Evolutionary conservation across 345 rosid genomes (phyloP), one percentile per base, ranked within the genome.

Genomic region (Gossypium bickii): DNA sequence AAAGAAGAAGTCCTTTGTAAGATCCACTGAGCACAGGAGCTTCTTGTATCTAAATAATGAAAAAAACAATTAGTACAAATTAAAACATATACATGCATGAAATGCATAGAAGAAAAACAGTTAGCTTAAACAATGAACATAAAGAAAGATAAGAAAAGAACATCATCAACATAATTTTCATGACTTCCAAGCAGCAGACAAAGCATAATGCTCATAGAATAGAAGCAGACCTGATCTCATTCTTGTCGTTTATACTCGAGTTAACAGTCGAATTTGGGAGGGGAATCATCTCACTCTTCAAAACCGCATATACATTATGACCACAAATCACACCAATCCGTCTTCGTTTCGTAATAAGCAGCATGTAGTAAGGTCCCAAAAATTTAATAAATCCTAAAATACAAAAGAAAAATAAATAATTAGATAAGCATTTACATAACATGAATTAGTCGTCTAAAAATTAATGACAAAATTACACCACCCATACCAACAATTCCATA

Each of bases 1-100:
- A 84, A 90, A 95, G 83, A 86, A 95, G 97, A 95, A 95, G 90
- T 95, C 97, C 85, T 93, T 93, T 2, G 98, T 95, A 74, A 95
- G 97, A 86, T 95, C 97, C 85, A 95, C 91, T 34, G 80, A 78
- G 87, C 89, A 82, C 47, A 95, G 85, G 72, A 95, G 99, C 91
- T 87, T 93, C 93, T 89, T 95, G 97, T 93, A 95, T 90, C 99
- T 95, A 85, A 47, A 34, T 5, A 34, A 1, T 34, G 7, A 34
- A 34, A 34, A 83, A 76, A 70, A 61, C 47, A 70, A 34, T 34
- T 53, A 73, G 55, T 24, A 61, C 61, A 72, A 71, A 38, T 61
- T 12, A 63, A 67, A 56, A 56, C 5, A 29, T 12, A 53, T 24
- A 73, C 16, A n/a, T 41, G 38, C 3, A 44, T 61, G 13, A 57